These are phyloP conservation scores for Brassica incana DNA, from an alignment of 345 rosid species.

Conservation along the genomic window DNA sequence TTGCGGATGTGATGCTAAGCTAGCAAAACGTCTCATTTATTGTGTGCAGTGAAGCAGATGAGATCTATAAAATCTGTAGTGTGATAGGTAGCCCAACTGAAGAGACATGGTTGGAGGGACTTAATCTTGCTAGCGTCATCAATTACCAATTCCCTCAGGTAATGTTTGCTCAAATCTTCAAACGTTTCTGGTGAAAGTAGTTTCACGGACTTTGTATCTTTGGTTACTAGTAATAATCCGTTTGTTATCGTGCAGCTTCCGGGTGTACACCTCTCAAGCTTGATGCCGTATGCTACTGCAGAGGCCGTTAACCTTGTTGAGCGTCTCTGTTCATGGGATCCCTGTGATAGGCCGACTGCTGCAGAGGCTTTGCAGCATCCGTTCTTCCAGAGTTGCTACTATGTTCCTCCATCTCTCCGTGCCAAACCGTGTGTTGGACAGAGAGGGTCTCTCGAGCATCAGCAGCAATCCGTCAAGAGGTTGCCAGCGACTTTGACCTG, in stretches of 20 bases:
- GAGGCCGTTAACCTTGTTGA: constrained; percentile 67
- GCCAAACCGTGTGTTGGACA: constrained; percentile 49
- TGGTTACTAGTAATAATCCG: neutral
- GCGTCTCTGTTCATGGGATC: constrained; percentile 98
- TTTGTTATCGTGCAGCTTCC: constrained; percentile 47
- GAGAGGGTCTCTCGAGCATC: constrained; percentile 51
- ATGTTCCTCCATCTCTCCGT: constrained; percentile 87
- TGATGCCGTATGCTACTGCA: constrained; percentile 65
- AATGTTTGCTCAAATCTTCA: neutral
- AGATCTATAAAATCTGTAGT: constrained; percentile 87
- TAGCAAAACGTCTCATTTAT: neutral
- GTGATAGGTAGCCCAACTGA: constrained; percentile 79
- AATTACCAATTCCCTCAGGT: constrained; percentile 88
- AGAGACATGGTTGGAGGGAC: constrained; percentile 83
- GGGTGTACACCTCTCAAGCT: constrained; percentile 53
- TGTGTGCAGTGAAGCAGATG: constrained; percentile 85
- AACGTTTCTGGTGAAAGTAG: neutral
- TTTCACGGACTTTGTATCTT: neutral
- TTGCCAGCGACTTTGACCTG: constrained; percentile 47
- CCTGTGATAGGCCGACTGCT: constrained; percentile 78
- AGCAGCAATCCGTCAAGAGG: constrained; percentile 44
- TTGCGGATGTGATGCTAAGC: neutral
- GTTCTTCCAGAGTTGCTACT: constrained; percentile 89
- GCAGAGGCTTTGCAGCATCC: constrained; percentile 91
- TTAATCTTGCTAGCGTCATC: constrained; percentile 71